These are phyloP conservation scores for Hygrophila difformis DNA, from an alignment of 257 asterid species.

Conservation along the genomic window DNA sequence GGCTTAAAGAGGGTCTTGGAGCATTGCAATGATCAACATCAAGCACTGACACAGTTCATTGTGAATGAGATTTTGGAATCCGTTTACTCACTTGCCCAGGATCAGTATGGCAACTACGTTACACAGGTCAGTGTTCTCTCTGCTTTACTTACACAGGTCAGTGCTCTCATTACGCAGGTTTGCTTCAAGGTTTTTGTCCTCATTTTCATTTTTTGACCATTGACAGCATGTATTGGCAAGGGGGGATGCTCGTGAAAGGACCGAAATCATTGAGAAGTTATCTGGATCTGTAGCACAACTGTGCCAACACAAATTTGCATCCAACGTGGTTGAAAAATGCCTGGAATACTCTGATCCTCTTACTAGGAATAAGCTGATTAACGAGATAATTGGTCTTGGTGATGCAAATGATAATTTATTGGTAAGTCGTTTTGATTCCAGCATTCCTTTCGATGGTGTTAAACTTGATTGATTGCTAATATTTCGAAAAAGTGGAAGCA, in stretches of 20 bases:
- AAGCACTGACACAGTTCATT: constrained; percentile 40
- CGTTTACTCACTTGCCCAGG: constrained; percentile 55
- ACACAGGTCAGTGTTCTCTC: constrained; percentile 31
- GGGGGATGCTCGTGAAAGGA: constrained; percentile 42
- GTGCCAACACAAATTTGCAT: constrained; percentile 49
- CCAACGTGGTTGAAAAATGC: constrained; percentile 45
- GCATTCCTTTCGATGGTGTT: no score
- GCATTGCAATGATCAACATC: constrained; percentile 43
- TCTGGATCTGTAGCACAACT: constrained; percentile 33
- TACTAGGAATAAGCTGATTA: constrained; percentile 30
- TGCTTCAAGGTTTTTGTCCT: not conserved
- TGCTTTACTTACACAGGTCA: not conserved
- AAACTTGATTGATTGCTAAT: no score
- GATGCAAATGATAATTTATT: constrained; percentile 34
- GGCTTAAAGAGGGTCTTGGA: constrained; percentile 55
- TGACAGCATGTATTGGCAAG: constrained; percentile 44
- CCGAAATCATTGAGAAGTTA: constrained; percentile 31
- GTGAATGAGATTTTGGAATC: constrained; percentile 56
- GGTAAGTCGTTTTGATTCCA: constrained; percentile 23
- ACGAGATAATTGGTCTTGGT: constrained; percentile 35
- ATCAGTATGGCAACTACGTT: constrained; percentile 69
- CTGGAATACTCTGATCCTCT: constrained; percentile 35
- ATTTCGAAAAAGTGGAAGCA: no score
- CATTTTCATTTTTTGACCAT: constrained; percentile 1
- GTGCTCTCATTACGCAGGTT: not conserved